Evolutionary conservation across 208 protist genomes (phyloP), one percentile per base, ranked within the genome.

Genomic region (Leishmania gerbilli): DNA sequence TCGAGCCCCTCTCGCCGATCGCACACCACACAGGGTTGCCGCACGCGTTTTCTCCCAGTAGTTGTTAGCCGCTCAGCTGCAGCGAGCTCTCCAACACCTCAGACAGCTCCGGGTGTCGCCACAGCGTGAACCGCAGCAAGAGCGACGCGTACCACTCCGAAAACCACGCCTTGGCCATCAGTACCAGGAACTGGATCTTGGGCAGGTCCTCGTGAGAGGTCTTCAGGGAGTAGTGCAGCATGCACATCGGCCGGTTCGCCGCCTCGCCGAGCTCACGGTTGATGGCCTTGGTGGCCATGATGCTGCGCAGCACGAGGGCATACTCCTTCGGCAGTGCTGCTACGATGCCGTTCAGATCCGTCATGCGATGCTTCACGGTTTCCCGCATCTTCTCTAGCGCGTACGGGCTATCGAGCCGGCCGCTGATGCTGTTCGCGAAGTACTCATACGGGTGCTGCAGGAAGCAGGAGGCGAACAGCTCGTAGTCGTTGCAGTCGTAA

Each of bases 261-360:
- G 87, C 87, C 31, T 95, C 88, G 71, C 88, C 87, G 27, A 98
- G 83, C 81, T 97, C 92, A 27, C 89, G 89, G 79, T 96, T 96
- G 53, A 98, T 96, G 2, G 93, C 93, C 84, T 96, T 96, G 40
- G 89, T 91, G 15, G 95, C 93, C 88, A 96, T 96, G 71, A 96
- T 95, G 79, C 87, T 95, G n/a, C 95, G 91, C 79, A 98, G 82
- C 71, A 97, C 88, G n/a, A 98, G 85, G 34, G 92, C 91, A 77
- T 97, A 98, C 82, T 96, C 90, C 87, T 93, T 94, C 71, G 95
- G 95, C 34, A 98, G 84, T 11, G 82, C 60, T 3, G 89, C 87
- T 2, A 98, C 88, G 74, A 98, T 97, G 68, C 81, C 76, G 79
- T 96, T 98, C 27, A 97, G 79, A 49, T 95, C 88, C 24, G 87